Conservation (phyloP, 2,329 filamentous ascomycete genomes). For the Juglanconis oblonga region DNA sequence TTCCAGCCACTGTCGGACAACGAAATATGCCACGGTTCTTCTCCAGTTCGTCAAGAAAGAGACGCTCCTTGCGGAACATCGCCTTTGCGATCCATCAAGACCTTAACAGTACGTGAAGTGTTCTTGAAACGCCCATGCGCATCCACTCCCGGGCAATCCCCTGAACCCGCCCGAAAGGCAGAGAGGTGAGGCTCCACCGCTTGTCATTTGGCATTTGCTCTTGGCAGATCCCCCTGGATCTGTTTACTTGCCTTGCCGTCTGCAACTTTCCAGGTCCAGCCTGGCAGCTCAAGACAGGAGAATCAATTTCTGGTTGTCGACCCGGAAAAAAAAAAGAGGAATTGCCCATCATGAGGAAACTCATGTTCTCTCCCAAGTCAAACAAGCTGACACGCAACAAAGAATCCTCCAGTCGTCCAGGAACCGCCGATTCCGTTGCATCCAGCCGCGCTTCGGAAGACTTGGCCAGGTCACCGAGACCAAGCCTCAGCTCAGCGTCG, state of each 20-base stretch:
- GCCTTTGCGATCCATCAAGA: constrained; percentile 26
- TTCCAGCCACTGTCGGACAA: background rate
- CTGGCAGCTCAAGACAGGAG: constrained; percentile 12
- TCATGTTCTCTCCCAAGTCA: constrained; percentile 18
- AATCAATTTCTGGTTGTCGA: constrained; percentile 3
- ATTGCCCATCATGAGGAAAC: constrained; percentile 19
- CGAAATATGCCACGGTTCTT: constrained; percentile 28
- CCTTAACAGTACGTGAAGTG: constrained; percentile 27
- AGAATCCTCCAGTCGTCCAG: constrained; percentile 16
- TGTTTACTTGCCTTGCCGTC: constrained; percentile 21
- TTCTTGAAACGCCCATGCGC: constrained; percentile 15
- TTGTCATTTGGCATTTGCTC: constrained; percentile 14
- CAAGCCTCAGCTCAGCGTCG: constrained; percentile 16
- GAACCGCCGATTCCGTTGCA: constrained; percentile 15
- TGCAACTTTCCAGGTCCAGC: constrained; percentile 14
- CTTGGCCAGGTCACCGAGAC: constrained; percentile 11
- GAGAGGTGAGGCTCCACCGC: constrained; percentile 15
- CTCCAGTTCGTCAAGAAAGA: constrained; percentile 12
- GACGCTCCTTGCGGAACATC: constrained; percentile 22
- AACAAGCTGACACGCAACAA: constrained; percentile 19
- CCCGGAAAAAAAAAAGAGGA: background rate
- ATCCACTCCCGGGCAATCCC: constrained; percentile 15
- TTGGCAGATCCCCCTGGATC: constrained; percentile 14
- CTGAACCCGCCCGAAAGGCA: constrained; percentile 9
- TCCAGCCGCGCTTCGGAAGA: constrained; percentile 18